Base-by-base conservation (phyloP, 1,284 basidiomycete species). In the Mixia osmundae region DNA sequence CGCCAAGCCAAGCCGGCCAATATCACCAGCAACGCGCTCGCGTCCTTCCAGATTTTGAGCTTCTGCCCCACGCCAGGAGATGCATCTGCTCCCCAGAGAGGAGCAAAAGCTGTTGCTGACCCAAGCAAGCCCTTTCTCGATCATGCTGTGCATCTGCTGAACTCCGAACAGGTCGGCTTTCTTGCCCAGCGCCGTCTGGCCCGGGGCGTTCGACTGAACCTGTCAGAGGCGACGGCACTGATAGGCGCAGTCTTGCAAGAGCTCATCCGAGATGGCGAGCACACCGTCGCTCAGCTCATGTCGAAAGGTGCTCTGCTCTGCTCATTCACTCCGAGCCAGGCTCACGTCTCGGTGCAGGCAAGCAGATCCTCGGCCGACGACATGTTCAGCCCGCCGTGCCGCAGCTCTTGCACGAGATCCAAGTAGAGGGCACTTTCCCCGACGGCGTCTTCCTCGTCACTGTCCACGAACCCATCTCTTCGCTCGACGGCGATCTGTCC, bases 141-240 rank as follows among this genome's bases (percentile, higher is more conserved):
- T 25, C 18, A 8, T 22, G 5, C 8, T 12, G n/a, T 33, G 42
- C 54, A 61, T 39, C 42, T 62, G 24, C 45, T 63, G 30, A 45
- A 54, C 27, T n/a, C n/a, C n/a, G n/a, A n/a, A n/a, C 51, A 79
- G 66, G 68, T 76, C 19, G 85, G 85, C 14, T 69, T 67, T 40
- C 68, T 97, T 6, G 85, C 91, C 2, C 89, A 97, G 59, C 76
- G 82, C 50, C 75, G 91, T 18, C 71, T 99, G 7, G 87, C 89
- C 4, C 68, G 89, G 16, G 91, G 89, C 7, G 55, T 89, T 22
- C 65, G 67, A 27, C 67, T 97, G 35, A 97, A 95, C 59, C 61
- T 71, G 44, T 68, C 76, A 7, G 91, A 99, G 58, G 74, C 83
- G 0, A 71, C 74, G 10, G 85, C 82, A 1, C 68, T 99, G 21